Evolutionary conservation across 2,329 filamentous ascomycete species (phyloP), one percentile per base, ranked within the genome.

Genomic region (Fusarium liriodendri): DNA sequence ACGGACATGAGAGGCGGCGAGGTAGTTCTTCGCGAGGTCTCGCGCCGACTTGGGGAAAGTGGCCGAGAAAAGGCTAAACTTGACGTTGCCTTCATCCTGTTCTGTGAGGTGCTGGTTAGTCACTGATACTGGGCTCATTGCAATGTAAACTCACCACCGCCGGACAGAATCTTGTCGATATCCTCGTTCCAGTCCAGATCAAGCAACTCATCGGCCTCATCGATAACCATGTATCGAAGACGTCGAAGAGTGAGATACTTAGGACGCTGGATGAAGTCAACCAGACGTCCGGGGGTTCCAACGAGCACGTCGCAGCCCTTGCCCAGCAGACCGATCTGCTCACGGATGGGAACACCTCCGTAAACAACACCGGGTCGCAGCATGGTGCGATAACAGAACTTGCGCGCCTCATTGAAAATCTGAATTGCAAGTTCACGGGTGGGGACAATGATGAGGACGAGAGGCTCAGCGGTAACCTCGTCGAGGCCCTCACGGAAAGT

Each of bases 131-230:
- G 52, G 35, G 35, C 38, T 25, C 27, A 25, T 13, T 52, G 13
- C 11, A n/a, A 18, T 13, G 13, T 20, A 10, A 58, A 85, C 90
- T 84, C 89, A 95, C 95, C 94, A 79, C 93, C 93, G 70, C 95
- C 95, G 59, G 87, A 87, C 82, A 98, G 91, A 68, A 98, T 93
- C 78, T 90, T 91, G 50, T 88, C 87, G 69, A 98, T 88, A 5
- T 95, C 91, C 0, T 91, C 87, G 42, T 92, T 89, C 94, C 97
- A 98, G 77, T 95, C 94, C 2, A 86, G 80, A 1, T 92, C 87
- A 0, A 99, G 88, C 87, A 99, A 92, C 85, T 99, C 96, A 79
- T 99, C 97, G 1, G 97, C 97, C 80, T 99, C 97, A 69, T 98
- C 97, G 71, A 99, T 92, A 73, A 98, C 90, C 74, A 90, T 90